Evolutionary conservation across 2,329 filamentous ascomycete species (phyloP).

Genomic region (Ascochyta lentis): DNA sequence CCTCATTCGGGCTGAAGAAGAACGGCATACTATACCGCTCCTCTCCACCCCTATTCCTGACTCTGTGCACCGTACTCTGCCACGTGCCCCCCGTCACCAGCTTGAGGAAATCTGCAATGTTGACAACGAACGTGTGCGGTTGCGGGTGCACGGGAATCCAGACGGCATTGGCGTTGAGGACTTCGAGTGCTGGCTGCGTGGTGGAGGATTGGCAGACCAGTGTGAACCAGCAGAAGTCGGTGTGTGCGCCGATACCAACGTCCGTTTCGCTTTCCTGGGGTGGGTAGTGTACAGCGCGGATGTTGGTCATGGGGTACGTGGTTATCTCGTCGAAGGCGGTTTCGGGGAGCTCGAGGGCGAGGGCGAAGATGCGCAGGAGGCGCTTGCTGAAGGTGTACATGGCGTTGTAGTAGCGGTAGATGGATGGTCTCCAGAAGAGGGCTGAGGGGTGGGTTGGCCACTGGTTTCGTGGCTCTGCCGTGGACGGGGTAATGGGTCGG

Average conservation of each 20-base stretch:
- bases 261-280: conserved; percentile 39
- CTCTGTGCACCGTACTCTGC: conserved; percentile 51
- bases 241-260: conserved; percentile 52
- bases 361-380: conserved; percentile 47
- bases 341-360: conserved; percentile 52
- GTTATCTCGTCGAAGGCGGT: conserved; percentile 48
- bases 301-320: conserved; percentile 52
- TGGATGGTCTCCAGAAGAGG: conserved; percentile 38
- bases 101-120: conserved; percentile 52
- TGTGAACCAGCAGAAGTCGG: conserved; percentile 54
- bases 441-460: conserved; percentile 39
- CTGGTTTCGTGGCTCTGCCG: conserved; percentile 36
- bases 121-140: conserved; percentile 50
- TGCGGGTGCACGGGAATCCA: conserved; percentile 51
- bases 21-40: conserved; percentile 52
- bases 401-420: conserved; percentile 42
- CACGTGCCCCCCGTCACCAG: conserved; percentile 51
- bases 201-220: conserved; percentile 46
- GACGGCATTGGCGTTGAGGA: conserved; percentile 51
- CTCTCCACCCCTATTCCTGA: conserved; percentile 48
- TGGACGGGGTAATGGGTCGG: conserved; percentile 21
- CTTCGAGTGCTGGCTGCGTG: conserved; percentile 44
- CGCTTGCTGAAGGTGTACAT: conserved; percentile 40
- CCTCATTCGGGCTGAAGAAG: conserved; percentile 49
- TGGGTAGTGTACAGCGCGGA: conserved; percentile 52